Base-by-base conservation (phyloP, 1,139 yeast species). In the Citeromyces hawaiiensis region DNA sequence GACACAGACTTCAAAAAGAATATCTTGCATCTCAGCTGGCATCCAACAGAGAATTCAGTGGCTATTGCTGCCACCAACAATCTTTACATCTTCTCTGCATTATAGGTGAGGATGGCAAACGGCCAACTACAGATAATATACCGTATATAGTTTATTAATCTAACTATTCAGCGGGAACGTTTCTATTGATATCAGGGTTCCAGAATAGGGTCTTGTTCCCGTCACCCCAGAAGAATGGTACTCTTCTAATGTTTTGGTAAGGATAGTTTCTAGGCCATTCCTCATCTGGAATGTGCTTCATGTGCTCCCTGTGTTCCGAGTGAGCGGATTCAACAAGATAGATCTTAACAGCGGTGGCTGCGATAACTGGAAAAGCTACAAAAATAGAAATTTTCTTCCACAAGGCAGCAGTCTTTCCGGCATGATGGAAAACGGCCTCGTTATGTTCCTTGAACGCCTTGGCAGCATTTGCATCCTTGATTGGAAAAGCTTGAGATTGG, bases 51-150 rank as follows among this genome's bases (percentile, higher is more conserved):
- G 64, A 86, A 91, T 63, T 81, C 94, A 39, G 95, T 93, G 49
- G 98, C 98, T 36, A 85, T 93, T 55, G 98, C 97, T 39, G 98
- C 98, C 27, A 93, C 99, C 21, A 93, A 93, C 65, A 93, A 93
- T 63, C 71, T 85, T 55, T 82, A 82, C 64, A 80, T 82, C 47
- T 79, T 80, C 57, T 76, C 85, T 42, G 77, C 85, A 45, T 67
- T 76, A 52, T 78, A 60, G 55, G 25, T 27, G 37, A 23, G 25
- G 15, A 34, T 23, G 25, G 19, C n/a, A 15, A 34, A 19, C n/a
- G 14, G 36, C 23, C 14, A 34, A 15, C 23, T 19, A 18, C n/a
- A 34, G 23, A 34, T 34, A 13, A 34, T 34, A 34, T 18, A 18
- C 36, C 23, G 36, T 34, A 16, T n/a, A 30, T 30, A 16, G 19